These are phyloP conservation scores for Pholiota microspora DNA, from an alignment of 768 basidiomycete genomes.

Conservation along the genomic window DNA sequence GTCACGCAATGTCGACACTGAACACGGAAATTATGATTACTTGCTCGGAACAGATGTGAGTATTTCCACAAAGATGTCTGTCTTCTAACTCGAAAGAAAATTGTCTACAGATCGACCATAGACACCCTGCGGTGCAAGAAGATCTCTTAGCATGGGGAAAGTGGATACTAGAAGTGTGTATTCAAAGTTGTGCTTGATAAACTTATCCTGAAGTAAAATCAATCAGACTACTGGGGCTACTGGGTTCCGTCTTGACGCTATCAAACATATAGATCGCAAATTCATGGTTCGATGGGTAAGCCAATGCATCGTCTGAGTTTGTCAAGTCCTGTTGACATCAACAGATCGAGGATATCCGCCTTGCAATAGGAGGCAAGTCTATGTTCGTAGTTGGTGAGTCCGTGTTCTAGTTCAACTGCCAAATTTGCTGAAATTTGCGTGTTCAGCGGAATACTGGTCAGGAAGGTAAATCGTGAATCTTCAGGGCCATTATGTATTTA, in stretches of 20 bases:
- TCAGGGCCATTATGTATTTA: not conserved
- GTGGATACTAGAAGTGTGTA: conserved; percentile 60
- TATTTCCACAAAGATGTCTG: not conserved
- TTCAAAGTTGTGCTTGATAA: too few relatives aligned
- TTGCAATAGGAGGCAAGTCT: conserved; percentile 36
- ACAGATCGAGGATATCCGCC: conserved; percentile 55
- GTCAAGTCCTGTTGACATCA: not conserved
- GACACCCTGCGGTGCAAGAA: conserved; percentile 74
- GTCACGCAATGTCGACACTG: conserved; percentile 77
- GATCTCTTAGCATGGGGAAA: conserved; percentile 77
- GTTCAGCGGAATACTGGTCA: conserved; percentile 83
- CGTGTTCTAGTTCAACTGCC: not conserved
- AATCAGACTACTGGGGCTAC: conserved; percentile 60
- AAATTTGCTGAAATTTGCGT: not conserved
- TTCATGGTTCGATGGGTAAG: conserved; percentile 73
- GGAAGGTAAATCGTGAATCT: conserved; percentile 44
- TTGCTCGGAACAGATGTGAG: conserved; percentile 72
- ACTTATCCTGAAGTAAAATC: too few relatives aligned
- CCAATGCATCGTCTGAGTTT: not conserved
- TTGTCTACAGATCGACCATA: conserved; percentile 66
- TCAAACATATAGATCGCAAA: conserved; percentile 80
- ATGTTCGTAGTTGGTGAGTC: conserved; percentile 59
- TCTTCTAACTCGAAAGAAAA: not conserved
- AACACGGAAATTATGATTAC: conserved; percentile 89
- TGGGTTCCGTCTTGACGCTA: conserved; percentile 88